Base-by-base conservation (phyloP, 2,329 filamentous ascomycete species). In the Blumeriella jaapii region DNA sequence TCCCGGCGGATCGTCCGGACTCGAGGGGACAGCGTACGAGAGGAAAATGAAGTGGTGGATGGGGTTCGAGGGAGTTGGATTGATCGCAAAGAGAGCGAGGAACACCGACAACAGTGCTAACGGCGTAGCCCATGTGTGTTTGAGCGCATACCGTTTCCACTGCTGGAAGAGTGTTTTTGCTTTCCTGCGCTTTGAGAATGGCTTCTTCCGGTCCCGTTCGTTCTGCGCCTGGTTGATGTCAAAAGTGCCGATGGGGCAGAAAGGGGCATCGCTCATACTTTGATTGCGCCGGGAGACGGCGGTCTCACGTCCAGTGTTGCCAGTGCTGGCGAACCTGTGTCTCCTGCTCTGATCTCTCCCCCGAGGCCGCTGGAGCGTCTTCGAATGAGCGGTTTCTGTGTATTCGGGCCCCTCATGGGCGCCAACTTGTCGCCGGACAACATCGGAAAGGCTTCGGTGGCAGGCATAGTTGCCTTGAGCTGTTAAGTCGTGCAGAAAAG, bases 41-140 rank as follows among this genome's bases (percentile, higher is more conserved):
- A 95, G 76, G 68, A 93, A 93, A 59, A 95, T 76, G 58, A 85
- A 86, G 59, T 68, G 70, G 61, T 83, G 70, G 45, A 93, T 58
- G 9, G 82, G 82, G 59, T 95, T 95, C 39, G 78, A 74, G 42
- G 78, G 67, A 49, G 71, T 74, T 4, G 87, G 89, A 55, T 86
- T 80, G 53, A 83, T 56, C 46, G 75, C 73, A 61, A 89, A 95
- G 42, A 74, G 66, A 31, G 67, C 60, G 40, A 82, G 61, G 54
- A 87, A 67, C 54, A 76, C 51, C 40, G 68, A 42, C 39, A 84
- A 60, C 39, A 93, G 61, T 46, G 81, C 58, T 39, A 91, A 69
- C 15, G 89, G 87, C 20, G 74, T 56, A 40, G 68, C 61, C 59
- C 66, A 78, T 29, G 73, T 77, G 57, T 74, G 71, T 57, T 72